Evolutionary conservation across 495 filamentous ascomycete species (phyloP), one percentile per base, ranked within the genome.

Genomic region (Hyaloscypha bicolor): DNA sequence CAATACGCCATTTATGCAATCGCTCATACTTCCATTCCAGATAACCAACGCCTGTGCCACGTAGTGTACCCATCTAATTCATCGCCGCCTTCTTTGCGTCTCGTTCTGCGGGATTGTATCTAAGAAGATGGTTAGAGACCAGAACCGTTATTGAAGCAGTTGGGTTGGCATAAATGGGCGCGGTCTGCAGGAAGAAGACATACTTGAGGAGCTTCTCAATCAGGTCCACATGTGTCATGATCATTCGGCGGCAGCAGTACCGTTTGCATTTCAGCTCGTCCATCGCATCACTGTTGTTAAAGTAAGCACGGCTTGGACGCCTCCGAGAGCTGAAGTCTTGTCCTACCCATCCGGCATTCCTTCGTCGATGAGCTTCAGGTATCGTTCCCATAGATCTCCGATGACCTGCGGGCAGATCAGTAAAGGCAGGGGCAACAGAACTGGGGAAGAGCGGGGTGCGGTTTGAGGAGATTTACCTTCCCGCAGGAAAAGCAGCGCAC

Each of bases 151-250:
- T 32, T 31, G 21, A 29, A 59, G 37, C 51, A 6, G 32, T 55
- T 25, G 39, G n/a, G n/a, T 63, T 31, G 39, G 45, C 25, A 33
- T 55, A 19, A 9, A 55, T 29, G 29, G n/a, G 30, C 42, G 14
- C 30, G 12, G n/a, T 22, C 31, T 31, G 2, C 21, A 51, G 56
- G 33, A 51, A 57, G 31, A 45, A 14, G 64, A 66, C 70, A 16
- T 72, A 98, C 94, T 94, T 93, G 30, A 99, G 85, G 22, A 99
- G 86, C 82, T 99, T 99, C 85, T 99, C 95, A 69, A 99, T 98
- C 62, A 99, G 82, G 76, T 99, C 95, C 68, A 99, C 96, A 77
- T 99, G 95, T n/a, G 95, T 99, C 93, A 99, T 96, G 72, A 99
- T 84, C 95, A 99, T 99, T 75, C 95, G 88, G 56, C 95, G 91